phyloP scores from a whole-genome alignment of 371 early-diverging fungal genomes.

The Zancudomyces culisetae region DNA sequence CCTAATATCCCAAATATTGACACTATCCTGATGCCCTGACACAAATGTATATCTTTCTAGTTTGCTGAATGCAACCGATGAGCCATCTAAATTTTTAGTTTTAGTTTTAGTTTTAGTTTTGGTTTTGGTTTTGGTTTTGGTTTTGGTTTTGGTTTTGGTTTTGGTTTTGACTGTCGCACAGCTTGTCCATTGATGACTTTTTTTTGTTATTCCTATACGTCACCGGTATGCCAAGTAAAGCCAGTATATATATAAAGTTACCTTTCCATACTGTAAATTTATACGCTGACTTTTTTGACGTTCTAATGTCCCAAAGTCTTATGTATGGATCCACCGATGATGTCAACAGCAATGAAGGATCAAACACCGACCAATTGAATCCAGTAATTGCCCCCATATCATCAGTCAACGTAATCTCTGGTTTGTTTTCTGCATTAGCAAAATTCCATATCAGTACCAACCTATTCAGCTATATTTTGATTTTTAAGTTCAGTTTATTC shows the following conservation, averaged over 20 bases:
- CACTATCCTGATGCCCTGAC: slow-evolving; percentile 1
- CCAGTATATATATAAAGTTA: background rate
- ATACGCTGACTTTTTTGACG: background rate
- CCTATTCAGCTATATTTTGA: background rate
- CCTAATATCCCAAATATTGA: slow-evolving; percentile 3
- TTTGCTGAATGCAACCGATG: slow-evolving; percentile 3
- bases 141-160: too few species aligned
- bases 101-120: too few species aligned
- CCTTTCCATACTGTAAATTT: slow-evolving; percentile 2
- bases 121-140: too few species aligned
- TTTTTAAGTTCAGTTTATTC: too few species aligned
- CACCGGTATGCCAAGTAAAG: background rate
- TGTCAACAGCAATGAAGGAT: background rate
- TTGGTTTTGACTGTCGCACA: too few species aligned
- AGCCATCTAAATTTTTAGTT: background rate
- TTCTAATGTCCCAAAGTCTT: slow-evolving; percentile 2
- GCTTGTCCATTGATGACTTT: too few species aligned
- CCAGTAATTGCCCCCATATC: slow-evolving; percentile 1
- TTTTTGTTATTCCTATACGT: background rate
- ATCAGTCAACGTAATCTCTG: background rate
- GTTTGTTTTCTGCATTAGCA: slow-evolving; percentile 2
- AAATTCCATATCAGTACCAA: slow-evolving; percentile 3
- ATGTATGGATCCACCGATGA: slow-evolving; percentile 3
- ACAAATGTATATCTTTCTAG: slow-evolving; percentile 1
- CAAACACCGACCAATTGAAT: slow-evolving; percentile 4